Base-by-base conservation (phyloP, 495 filamentous ascomycete species). In the Astrothelium subdiscretum region DNA sequence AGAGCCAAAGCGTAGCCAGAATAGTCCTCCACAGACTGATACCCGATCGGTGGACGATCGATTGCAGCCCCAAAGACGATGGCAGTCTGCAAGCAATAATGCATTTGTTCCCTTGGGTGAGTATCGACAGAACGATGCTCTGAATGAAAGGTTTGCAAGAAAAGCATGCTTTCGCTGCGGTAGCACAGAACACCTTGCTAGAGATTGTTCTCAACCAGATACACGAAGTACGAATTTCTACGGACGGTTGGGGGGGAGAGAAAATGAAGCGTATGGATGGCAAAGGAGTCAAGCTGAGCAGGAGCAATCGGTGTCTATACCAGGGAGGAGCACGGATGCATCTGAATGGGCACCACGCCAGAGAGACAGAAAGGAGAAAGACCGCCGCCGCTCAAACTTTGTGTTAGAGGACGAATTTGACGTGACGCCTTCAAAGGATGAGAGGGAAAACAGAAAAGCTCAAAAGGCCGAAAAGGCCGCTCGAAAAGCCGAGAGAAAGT, bases 401-500 rank as follows among this genome's bases (percentile, higher is more conserved):
- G 58, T 44, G 1, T 40, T 29, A 31, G 58, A 60, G 1, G 32
- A 60, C 12, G 58, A 60, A 6, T 31, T 44, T 42, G 32, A 60
- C 2, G 22, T 13, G 2, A 8, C 22, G 13, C 18, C 13, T 15
- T 20, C 35, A 24, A 11, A 2, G n/a, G 26, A 42, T 18, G 42
- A n/a, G 15, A 61, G 59, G 29, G n/a, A 32, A 38, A 24, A 58
- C 26, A 59, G 51, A 31, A 59, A 40, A 31, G 48, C 44, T 18
- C 18, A 48, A 31, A 62, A 57, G 24, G 40, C 29, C 12, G 63
- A 59, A 22, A 57, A 61, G 5, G 62, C 61, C 10, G 57, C 59
- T 20, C 43, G 58, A 5, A 59, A 63, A 54, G 63, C 62, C 31
- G 63, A 63, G 62, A 29, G 73, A 29, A 79, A 75, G 70, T 71